A percentile compares a stretch with the other conserved stretches of the same genome.
phyloP scores from a whole-genome alignment of 306 rosid species.

The Lathyrus oleraceus region DNA sequence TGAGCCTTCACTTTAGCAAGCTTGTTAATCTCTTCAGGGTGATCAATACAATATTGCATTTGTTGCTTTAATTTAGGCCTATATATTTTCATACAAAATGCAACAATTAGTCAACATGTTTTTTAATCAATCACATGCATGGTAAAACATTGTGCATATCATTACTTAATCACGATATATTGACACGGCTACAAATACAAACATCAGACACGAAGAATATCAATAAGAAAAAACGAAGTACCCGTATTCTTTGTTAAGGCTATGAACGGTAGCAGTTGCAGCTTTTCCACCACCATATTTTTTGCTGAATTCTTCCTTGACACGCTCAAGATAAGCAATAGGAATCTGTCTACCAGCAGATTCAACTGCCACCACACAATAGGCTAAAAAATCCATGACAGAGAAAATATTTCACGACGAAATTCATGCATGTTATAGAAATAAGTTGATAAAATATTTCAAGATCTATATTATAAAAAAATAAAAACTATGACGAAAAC shows the following conservation, averaged over 20 bases:
- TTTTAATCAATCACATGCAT: not conserved
- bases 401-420: conserved; percentile 20
- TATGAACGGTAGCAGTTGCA: conserved; percentile 60
- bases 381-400: conserved; percentile 57
- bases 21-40: conserved; percentile 96
- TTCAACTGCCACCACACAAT: conserved; percentile 83
- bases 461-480: conserved; percentile 22
- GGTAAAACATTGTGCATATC: too few relatives aligned
- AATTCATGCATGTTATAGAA: not conserved
- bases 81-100: not conserved
- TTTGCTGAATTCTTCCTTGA: conserved; percentile 82
- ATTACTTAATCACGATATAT: not conserved
- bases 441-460: not conserved
- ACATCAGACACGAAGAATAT: too few relatives aligned
- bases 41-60: conserved; percentile 91
- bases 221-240: conserved; percentile 30
- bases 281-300: conserved; percentile 90
- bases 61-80: conserved; percentile 91
- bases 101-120: not conserved
- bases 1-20: conserved; percentile 98
- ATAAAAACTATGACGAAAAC: not conserved
- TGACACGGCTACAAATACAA: not conserved
- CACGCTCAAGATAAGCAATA: conserved; percentile 79
- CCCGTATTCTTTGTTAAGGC: conserved; percentile 89
- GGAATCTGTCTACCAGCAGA: conserved; percentile 92